phyloP scores from a whole-genome alignment of 1,139 yeast species.

The Yamadazyma songkhlaensis region DNA sequence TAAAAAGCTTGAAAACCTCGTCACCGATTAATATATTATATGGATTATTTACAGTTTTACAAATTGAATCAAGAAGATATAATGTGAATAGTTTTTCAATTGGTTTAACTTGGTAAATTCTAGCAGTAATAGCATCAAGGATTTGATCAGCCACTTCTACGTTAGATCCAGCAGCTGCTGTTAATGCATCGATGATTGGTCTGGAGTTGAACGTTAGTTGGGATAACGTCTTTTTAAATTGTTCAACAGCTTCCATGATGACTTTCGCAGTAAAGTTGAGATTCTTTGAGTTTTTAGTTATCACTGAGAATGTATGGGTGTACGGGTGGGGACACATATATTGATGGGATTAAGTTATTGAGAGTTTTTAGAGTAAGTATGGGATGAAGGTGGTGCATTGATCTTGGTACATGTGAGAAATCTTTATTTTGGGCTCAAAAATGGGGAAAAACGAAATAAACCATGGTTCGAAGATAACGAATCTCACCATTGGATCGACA shows the following conservation, averaged over 20 bases:
- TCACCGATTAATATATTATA: constrained; percentile 73
- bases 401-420: too few relatives aligned
- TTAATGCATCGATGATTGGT: constrained; percentile 82
- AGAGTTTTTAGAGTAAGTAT: too few relatives aligned
- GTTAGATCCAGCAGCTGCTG: constrained; percentile 87
- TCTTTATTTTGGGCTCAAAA: too few relatives aligned
- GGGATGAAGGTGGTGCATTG: too few relatives aligned
- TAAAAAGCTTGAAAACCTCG: constrained; percentile 64
- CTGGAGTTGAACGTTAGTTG: constrained; percentile 86
- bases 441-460: too few relatives aligned
- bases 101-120: constrained; percentile 59
- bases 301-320: neutral
- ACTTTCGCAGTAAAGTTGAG: neutral
- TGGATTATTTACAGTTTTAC: constrained; percentile 88
- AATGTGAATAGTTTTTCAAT: constrained; percentile 79
- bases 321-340: too few relatives aligned
- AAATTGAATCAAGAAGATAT: constrained; percentile 87
- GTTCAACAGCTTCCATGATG: constrained; percentile 35
- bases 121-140: constrained; percentile 64
- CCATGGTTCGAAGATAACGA: too few relatives aligned
- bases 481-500: too few relatives aligned
- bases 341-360: too few relatives aligned
- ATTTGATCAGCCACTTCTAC: constrained; percentile 74
- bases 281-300: too few relatives aligned
- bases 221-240: constrained; percentile 63